Evolutionary conservation across 306 rosid genomes (phyloP).

Genomic region (Malus fusca): DNA sequence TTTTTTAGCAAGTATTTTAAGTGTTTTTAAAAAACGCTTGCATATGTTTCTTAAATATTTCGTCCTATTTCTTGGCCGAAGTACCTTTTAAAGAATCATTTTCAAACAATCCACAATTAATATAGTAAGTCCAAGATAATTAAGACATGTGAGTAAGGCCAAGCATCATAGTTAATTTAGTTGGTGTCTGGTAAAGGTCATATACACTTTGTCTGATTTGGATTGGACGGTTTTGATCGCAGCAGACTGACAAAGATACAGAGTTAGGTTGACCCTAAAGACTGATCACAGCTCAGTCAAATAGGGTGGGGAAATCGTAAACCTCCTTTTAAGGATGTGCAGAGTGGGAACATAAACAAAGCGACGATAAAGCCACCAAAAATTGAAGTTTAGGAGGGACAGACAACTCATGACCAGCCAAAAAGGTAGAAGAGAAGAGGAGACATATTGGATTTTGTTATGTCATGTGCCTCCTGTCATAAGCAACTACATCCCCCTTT

Average conservation of each 20-base stretch:
- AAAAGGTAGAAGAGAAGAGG: conserved; percentile 11
- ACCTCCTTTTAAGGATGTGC: conserved; percentile 44
- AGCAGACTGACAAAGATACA: conserved; percentile 67
- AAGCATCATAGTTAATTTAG: conserved; percentile 29
- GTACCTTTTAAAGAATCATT: not conserved
- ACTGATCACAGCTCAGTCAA: conserved; percentile 7
- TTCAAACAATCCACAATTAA: not conserved
- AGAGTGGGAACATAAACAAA: conserved; percentile 44
- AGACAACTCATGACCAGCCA: conserved; percentile 47
- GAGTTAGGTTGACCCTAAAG: conserved; percentile 43
- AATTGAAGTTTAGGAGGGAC: conserved; percentile 39
- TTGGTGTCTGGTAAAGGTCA: conserved; percentile 33
- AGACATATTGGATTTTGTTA: conserved; percentile 38
- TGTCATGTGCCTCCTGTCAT: conserved; percentile 50
- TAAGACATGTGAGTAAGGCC: conserved; percentile 45
- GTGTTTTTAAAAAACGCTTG: too few species aligned
- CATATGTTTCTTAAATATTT: too few species aligned
- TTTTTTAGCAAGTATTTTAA: too few species aligned
- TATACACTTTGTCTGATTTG: conserved; percentile 52
- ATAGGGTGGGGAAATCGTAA: conserved; percentile 11
- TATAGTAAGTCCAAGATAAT: conserved; percentile 25
- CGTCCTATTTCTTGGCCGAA: too few species aligned
- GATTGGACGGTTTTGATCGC: conserved; percentile 73
- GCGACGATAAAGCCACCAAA: conserved; percentile 53
- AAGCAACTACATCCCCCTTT: conserved; percentile 12